These are phyloP conservation scores for Hypholoma sublateritium DNA, from an alignment of 768 basidiomycete species.

Conservation along the genomic window DNA sequence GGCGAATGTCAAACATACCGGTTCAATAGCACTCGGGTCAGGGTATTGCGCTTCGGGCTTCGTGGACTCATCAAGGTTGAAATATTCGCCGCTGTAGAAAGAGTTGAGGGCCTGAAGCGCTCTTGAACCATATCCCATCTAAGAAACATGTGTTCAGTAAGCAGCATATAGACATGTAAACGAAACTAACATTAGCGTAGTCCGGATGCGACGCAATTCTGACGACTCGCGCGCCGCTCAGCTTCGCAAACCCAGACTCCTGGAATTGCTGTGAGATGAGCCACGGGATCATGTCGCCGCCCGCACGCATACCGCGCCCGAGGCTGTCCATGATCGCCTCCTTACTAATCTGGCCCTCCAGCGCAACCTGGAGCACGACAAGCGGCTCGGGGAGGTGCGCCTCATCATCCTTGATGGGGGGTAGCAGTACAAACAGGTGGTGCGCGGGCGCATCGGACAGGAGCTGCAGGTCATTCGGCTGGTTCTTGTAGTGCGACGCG, in stretches of 20 bases:
- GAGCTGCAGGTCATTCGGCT: constrained; percentile 97
- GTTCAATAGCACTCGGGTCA: constrained; percentile 49
- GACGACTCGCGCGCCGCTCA: constrained; percentile 91
- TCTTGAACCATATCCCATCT: constrained; percentile 98
- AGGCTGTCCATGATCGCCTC: constrained; percentile 84
- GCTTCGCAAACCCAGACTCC: constrained; percentile 87
- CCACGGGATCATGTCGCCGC: constrained; percentile 99
- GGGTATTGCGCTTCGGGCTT: constrained; percentile 58
- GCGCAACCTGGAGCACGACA: constrained; percentile 92
- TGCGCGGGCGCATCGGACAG: constrained; percentile 97
- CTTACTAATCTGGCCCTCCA: constrained; percentile 91
- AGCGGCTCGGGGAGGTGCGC: constrained; percentile 92
- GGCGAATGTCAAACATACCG: constrained; percentile 25
- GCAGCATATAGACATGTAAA: background rate
- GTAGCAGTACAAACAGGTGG: constrained; percentile 92
- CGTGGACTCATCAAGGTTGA: constrained; percentile 76
- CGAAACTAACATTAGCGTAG: constrained; percentile 73
- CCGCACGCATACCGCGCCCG: constrained; percentile 78
- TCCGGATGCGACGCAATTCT: constrained; percentile 96
- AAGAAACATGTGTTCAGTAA: constrained; percentile 11
- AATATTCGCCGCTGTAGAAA: constrained; percentile 92
- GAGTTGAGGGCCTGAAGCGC: constrained; percentile 84
- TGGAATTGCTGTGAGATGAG: constrained; percentile 93
- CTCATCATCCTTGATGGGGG: constrained; percentile 89
- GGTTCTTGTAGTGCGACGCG: constrained; percentile 98